These are phyloP conservation scores for Amniculicola lignicola DNA, from an alignment of 495 filamentous ascomycete species.

Conservation along the genomic window DNA sequence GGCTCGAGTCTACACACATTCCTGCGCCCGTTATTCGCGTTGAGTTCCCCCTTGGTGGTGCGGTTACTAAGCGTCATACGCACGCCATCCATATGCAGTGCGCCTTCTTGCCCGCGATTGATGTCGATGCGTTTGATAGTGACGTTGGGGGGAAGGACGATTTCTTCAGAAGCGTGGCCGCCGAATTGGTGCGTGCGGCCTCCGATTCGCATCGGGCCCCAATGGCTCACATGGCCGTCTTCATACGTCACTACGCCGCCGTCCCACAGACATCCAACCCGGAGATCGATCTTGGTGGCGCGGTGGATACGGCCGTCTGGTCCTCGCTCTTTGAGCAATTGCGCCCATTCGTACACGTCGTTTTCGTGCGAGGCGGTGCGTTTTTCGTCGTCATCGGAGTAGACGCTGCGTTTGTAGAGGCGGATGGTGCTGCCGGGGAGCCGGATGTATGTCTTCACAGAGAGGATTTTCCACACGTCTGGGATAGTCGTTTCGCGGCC, in stretches of 20 bases:
- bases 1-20: constrained; percentile 33
- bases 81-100: constrained; percentile 37
- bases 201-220: constrained; percentile 34
- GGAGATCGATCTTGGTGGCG: constrained; percentile 38
- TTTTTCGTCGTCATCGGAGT: constrained; percentile 25
- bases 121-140: constrained; percentile 41
- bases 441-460: constrained; percentile 27
- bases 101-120: constrained; percentile 10
- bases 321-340: constrained; percentile 38
- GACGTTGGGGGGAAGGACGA: constrained; percentile 35
- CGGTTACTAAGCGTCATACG: constrained; percentile 43
- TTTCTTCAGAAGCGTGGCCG: constrained; percentile 39
- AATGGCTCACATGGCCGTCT: constrained; percentile 40
- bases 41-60: constrained; percentile 36
- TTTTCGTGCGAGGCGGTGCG: constrained; percentile 24
- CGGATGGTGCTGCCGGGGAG: constrained; percentile 14
- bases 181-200: constrained; percentile 23
- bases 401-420: constrained; percentile 22
- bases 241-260: constrained; percentile 43
- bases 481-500: constrained; percentile 22
- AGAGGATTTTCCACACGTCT: constrained; percentile 36
- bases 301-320: constrained; percentile 30
- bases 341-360: constrained; percentile 23
- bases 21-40: background rate
- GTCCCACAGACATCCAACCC: constrained; percentile 42